Evolutionary conservation across 805 yeast genomes (phyloP).

Genomic region (Starmerella stellata): DNA sequence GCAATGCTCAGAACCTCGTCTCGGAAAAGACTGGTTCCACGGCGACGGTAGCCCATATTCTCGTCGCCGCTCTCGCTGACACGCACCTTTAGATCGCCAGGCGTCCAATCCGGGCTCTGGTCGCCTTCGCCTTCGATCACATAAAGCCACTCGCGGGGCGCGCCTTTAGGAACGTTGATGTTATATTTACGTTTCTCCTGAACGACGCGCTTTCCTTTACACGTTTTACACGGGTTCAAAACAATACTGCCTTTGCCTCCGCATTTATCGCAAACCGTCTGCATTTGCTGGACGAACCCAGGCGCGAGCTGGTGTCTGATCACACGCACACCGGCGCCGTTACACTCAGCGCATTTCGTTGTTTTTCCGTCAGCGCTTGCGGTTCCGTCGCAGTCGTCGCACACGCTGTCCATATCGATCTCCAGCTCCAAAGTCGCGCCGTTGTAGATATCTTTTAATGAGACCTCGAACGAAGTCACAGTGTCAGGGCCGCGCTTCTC

Average conservation of each 20-base stretch:
- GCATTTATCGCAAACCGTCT: conserved; percentile 63
- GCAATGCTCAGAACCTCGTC: conserved; percentile 55
- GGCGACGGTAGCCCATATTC: conserved; percentile 73
- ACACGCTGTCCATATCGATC: conserved; percentile 53
- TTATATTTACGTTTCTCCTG: conserved; percentile 39
- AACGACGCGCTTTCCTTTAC: conserved; percentile 53
- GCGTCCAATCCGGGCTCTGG: conserved; percentile 57
- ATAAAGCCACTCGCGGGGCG: conserved; percentile 39
- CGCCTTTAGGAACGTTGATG: conserved; percentile 53
- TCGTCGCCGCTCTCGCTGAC: conserved; percentile 34
- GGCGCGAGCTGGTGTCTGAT: conserved; percentile 66
- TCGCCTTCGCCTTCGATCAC: conserved; percentile 63
- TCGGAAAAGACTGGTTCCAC: conserved; percentile 55
- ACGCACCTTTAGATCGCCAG: conserved; percentile 62
- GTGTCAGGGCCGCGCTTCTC: conserved; percentile 43
- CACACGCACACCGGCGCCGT: conserved; percentile 53
- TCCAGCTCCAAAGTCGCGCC: conserved; percentile 49
- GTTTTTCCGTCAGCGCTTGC: conserved; percentile 69
- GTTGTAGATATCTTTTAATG: conserved; percentile 46
- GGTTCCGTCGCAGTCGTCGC: conserved; percentile 62
- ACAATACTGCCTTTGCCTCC: conserved; percentile 57
- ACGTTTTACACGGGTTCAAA: conserved; percentile 43
- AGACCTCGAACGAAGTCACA: conserved; percentile 35
- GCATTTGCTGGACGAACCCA: conserved; percentile 75
- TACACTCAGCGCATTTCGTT: conserved; percentile 48